Evolutionary conservation across 495 filamentous ascomycete genomes (phyloP).

Genomic region (Xylona heveae): DNA sequence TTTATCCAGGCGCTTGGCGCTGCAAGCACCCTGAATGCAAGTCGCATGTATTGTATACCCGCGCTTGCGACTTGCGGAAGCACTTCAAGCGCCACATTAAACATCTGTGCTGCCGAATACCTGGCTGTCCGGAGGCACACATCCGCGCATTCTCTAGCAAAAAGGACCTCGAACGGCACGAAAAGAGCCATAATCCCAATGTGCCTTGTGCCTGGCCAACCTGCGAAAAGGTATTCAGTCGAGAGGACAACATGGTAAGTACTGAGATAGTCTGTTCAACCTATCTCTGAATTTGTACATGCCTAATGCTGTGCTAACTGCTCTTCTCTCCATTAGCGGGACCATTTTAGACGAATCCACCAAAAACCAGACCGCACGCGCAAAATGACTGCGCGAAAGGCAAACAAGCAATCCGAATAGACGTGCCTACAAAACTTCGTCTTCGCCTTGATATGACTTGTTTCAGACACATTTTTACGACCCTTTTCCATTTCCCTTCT

Average conservation of each 20-base stretch:
- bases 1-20: neutral
- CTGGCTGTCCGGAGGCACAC: neutral
- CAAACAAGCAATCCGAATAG: no score
- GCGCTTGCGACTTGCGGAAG: neutral
- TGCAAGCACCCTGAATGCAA: neutral
- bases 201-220: neutral
- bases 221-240: neutral
- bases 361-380: no score
- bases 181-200: neutral
- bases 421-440: no score
- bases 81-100: neutral
- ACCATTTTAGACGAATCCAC: no score
- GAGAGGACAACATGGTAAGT: conserved; percentile 9
- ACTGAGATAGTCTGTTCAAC: no score
- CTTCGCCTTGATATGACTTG: no score
- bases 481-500: no score
- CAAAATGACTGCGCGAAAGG: no score
- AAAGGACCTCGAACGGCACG: neutral
- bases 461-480: no score
- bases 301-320: no score
- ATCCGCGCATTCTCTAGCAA: neutral
- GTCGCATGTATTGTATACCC: neutral
- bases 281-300: no score
- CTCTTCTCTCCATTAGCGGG: no score
- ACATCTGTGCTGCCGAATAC: neutral